Percentiles rank a stretch among this genome's conserved stretches.
Evolutionary conservation across 2,329 filamentous ascomycete genomes (phyloP).

Genomic region (Leptoxyphium fumago): DNA sequence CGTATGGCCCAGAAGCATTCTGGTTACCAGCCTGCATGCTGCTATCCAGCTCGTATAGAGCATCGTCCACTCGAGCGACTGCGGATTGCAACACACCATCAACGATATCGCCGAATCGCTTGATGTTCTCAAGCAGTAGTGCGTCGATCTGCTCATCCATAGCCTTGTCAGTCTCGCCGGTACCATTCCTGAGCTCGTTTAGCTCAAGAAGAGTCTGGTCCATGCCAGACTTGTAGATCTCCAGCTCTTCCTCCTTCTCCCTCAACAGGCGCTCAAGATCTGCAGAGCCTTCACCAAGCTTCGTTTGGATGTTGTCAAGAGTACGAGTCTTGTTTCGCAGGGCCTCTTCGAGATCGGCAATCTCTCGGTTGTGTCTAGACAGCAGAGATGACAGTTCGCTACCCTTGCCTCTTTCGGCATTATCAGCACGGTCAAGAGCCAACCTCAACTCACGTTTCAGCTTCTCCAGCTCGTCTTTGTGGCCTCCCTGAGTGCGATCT

Average conservation of each 20-base stretch:
- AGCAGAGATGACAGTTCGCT: conserved; percentile 91
- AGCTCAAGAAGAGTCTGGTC: conserved; percentile 88
- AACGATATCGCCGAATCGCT: conserved; percentile 94
- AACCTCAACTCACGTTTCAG: conserved; percentile 84
- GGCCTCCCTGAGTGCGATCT: conserved; percentile 70
- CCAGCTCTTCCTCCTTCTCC: conserved; percentile 94
- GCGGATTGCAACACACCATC: conserved; percentile 91
- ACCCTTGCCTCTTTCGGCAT: conserved; percentile 81
- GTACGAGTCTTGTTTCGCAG: conserved; percentile 73
- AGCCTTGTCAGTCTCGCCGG: conserved; percentile 55
- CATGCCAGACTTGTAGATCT: conserved; percentile 96
- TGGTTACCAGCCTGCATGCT: conserved; percentile 98
- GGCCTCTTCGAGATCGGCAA: conserved; percentile 90
- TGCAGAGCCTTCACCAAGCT: conserved; percentile 63
- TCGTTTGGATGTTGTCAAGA: conserved; percentile 68
- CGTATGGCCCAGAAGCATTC: conserved; percentile 86
- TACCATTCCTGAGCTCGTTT: conserved; percentile 59
- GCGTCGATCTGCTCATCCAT: conserved; percentile 85
- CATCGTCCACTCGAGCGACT: conserved; percentile 87
- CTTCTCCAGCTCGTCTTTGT: conserved; percentile 89
- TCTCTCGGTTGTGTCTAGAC: conserved; percentile 90
- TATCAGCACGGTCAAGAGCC: conserved; percentile 82
- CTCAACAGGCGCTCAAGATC: conserved; percentile 75
- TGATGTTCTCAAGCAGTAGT: conserved; percentile 69
- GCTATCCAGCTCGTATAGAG: conserved; percentile 91